A percentile compares a stretch with the other conserved stretches of the same genome.
phyloP scores from a whole-genome alignment of 176 grass and related monocot genomes.

The sorghum (Sorghum bicolor) region DNA sequence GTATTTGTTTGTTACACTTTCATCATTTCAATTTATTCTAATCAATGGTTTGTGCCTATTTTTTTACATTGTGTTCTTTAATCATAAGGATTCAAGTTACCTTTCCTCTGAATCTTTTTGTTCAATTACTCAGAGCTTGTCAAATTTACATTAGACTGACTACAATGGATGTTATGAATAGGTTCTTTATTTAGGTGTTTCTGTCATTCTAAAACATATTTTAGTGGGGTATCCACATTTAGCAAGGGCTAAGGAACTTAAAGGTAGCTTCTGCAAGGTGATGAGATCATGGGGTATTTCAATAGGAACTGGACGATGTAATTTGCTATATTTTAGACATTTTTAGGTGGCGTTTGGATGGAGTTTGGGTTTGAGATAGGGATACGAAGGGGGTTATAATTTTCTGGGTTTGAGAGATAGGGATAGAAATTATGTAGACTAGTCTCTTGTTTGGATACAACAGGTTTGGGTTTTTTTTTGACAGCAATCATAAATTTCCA shows the following conservation, averaged over 20 bases:
- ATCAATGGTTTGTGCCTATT: background rate
- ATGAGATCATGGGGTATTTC: background rate
- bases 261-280: background rate
- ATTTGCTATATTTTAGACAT: background rate
- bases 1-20: constrained; percentile 29
- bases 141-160: background rate
- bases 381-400: no score
- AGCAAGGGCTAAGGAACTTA: background rate
- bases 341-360: background rate
- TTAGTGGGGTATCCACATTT: background rate
- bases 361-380: no score
- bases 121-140: background rate
- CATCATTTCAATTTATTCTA: background rate
- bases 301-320: background rate
- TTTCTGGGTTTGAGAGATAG: no score
- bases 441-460: no score
- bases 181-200: background rate
- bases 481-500: no score
- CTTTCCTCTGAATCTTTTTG: background rate
- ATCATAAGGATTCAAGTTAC: background rate
- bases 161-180: background rate
- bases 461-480: no score
- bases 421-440: no score
- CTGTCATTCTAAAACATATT: background rate
- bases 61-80: background rate